A percentile compares a stretch with the other conserved stretches of the same genome.
Conservation (phyloP, 495 filamentous ascomycete species). For the Geopyxis carbonaria region DNA sequence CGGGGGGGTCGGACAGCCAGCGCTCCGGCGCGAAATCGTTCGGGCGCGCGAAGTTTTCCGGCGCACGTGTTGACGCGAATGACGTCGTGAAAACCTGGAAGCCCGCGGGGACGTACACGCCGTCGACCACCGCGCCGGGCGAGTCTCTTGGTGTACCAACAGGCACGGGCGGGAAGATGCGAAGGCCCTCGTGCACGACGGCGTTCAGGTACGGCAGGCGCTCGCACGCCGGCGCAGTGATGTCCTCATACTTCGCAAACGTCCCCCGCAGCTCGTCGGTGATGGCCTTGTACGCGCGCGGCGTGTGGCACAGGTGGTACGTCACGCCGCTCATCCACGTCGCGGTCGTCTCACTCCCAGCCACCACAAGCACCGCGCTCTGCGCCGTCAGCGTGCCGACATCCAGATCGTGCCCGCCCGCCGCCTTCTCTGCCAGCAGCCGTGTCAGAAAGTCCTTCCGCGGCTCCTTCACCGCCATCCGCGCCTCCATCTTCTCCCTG, state of each 20-base stretch:
- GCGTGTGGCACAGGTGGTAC: constrained; percentile 29
- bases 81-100: constrained; percentile 29
- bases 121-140: constrained; percentile 30
- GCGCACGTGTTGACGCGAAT: constrained; percentile 28
- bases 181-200: constrained; percentile 39
- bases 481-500: too few relatives aligned
- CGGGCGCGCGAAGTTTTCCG: constrained; percentile 32
- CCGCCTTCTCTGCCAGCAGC: too few relatives aligned
- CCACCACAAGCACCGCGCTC: constrained; percentile 27
- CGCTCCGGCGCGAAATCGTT: constrained; percentile 37
- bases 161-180: constrained; percentile 41
- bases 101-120: constrained; percentile 30
- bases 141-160: constrained; percentile 32
- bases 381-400: too few relatives aligned
- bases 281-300: constrained; percentile 27
- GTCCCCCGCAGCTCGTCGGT: constrained; percentile 35
- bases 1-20: too few relatives aligned
- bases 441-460: too few relatives aligned
- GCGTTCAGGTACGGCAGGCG: constrained; percentile 39
- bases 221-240: constrained; percentile 29
- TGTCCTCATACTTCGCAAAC: constrained; percentile 35
- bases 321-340: constrained; percentile 35
- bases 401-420: too few relatives aligned
- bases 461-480: too few relatives aligned
- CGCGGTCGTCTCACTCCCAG: constrained; percentile 41